These are phyloP conservation scores for Trichaptum fuscoviolaceum DNA, from an alignment of 768 basidiomycete species.

Conservation along the genomic window DNA sequence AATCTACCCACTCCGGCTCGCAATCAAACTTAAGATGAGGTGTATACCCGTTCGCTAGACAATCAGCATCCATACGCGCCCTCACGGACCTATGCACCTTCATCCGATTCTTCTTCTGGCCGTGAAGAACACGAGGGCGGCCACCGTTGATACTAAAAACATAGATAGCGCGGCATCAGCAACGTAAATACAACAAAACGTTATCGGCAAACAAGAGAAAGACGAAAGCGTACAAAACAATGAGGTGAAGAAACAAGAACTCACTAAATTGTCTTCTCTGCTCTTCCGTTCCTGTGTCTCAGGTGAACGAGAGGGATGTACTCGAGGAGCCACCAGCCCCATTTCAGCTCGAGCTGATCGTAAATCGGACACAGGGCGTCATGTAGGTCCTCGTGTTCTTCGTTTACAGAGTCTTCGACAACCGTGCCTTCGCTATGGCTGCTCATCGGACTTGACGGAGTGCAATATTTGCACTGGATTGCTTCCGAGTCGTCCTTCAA, in stretches of 20 bases:
- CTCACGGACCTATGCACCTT: conserved; percentile 47
- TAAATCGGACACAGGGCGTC: conserved; percentile 12
- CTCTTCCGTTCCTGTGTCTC: conserved; percentile 7
- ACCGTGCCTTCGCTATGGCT: not conserved
- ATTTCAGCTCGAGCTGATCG: conserved; percentile 14
- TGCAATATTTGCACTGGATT: conserved; percentile 1
- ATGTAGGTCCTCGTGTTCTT: conserved; percentile 11
- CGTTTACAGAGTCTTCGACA: conserved; percentile 9
- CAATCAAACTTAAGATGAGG: conserved; percentile 35
- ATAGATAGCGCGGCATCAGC: conserved; percentile 28
- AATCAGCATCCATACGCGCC: conserved; percentile 47
- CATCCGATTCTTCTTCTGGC: conserved; percentile 32
- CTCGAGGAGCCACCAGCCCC: conserved; percentile 21
- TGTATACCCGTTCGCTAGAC: conserved; percentile 29
- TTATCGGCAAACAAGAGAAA: not conserved
- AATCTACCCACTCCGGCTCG: conserved; percentile 38
- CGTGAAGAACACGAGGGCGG: conserved; percentile 34
- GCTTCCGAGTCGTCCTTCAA: conserved; percentile 1
- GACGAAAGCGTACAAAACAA: no score
- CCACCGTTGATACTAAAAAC: conserved; percentile 29
- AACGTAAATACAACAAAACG: not conserved
- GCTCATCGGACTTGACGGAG: conserved; percentile 10
- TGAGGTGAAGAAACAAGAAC: not conserved
- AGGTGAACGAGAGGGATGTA: conserved; percentile 11
- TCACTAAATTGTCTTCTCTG: conserved; percentile 1